Conservation (phyloP, 345 rosid species). For the Euphorbia tirucalli region DNA sequence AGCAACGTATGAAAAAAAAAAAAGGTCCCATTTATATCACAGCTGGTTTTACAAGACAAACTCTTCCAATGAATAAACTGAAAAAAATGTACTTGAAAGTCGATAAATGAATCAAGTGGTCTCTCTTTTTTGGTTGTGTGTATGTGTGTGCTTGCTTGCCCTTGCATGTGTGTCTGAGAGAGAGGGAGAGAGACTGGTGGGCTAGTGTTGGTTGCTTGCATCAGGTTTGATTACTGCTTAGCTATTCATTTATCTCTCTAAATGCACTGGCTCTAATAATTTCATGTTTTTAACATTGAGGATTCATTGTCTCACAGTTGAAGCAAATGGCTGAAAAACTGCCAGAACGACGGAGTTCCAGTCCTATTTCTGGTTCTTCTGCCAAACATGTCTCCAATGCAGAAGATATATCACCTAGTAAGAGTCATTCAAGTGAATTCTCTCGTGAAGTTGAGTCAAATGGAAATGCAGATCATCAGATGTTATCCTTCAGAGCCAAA, state of each 20-base stretch:
- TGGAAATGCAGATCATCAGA: constrained; percentile 32
- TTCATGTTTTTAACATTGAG: constrained; percentile 10
- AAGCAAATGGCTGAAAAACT: constrained; percentile 54
- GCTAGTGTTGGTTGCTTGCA: background rate
- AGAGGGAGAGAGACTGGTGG: background rate
- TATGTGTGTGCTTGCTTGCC: background rate
- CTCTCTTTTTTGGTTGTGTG: background rate
- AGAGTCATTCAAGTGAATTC: constrained; percentile 35
- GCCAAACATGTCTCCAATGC: constrained; percentile 25
- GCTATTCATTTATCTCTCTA: background rate
- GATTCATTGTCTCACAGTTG: constrained; percentile 46
- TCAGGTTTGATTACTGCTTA: background rate
- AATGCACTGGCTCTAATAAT: background rate
- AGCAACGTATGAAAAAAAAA: too few species aligned
- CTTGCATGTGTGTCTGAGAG: too few species aligned
- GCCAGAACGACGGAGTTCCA: constrained; percentile 37
- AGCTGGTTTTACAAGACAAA: background rate
- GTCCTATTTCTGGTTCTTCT: constrained; percentile 26
- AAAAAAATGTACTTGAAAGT: background rate
- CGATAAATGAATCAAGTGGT: too few species aligned
- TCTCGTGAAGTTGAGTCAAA: constrained; percentile 38
- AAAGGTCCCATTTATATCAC: background rate
- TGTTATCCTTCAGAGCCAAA: constrained; percentile 41
- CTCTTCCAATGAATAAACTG: background rate
- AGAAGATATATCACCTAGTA: constrained; percentile 22